Conservation (phyloP, 345 rosid genomes). For the Leavenworthia alabamica region DNA sequence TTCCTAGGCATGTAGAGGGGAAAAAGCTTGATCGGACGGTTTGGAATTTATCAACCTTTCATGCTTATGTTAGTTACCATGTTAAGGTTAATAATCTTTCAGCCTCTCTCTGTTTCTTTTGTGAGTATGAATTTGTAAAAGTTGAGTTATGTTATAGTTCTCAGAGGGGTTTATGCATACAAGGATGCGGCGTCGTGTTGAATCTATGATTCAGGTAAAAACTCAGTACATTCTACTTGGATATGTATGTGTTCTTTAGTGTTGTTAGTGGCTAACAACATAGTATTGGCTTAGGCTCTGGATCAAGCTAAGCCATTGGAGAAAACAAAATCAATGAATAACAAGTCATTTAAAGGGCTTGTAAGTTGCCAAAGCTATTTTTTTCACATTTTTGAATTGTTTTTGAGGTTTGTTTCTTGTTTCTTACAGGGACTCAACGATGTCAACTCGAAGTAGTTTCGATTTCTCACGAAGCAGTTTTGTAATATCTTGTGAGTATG, state of each 20-base stretch:
- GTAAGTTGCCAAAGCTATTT: constrained; percentile 30
- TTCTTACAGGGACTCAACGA: constrained; percentile 40
- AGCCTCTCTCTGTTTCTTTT: constrained; percentile 4
- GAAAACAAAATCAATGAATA: constrained; percentile 37
- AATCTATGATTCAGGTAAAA: constrained; percentile 77
- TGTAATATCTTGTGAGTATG: constrained; percentile 23
- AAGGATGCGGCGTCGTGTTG: constrained; percentile 89
- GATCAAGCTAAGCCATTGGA: constrained; percentile 62
- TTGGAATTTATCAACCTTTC: constrained; percentile 84
- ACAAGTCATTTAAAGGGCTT: constrained; percentile 59
- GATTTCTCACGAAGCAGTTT: constrained; percentile 18
- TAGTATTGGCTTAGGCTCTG: constrained; percentile 36
- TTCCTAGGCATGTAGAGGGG: constrained; percentile 87
- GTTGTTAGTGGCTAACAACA: not conserved
- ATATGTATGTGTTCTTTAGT: constrained; percentile 1
- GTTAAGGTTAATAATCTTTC: constrained; percentile 53
- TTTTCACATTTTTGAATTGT: not conserved
- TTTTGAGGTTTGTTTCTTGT: not conserved
- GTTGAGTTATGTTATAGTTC: constrained; percentile 35
- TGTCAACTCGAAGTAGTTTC: constrained; percentile 35
- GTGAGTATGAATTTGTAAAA: not conserved
- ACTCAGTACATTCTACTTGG: not conserved
- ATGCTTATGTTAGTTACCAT: constrained; percentile 94
- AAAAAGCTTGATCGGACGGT: constrained; percentile 80
- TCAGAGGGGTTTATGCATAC: constrained; percentile 98